phyloP scores from a whole-genome alignment of 192 early-diverging fungal genomes.

The Coemansia sp. region DNA sequence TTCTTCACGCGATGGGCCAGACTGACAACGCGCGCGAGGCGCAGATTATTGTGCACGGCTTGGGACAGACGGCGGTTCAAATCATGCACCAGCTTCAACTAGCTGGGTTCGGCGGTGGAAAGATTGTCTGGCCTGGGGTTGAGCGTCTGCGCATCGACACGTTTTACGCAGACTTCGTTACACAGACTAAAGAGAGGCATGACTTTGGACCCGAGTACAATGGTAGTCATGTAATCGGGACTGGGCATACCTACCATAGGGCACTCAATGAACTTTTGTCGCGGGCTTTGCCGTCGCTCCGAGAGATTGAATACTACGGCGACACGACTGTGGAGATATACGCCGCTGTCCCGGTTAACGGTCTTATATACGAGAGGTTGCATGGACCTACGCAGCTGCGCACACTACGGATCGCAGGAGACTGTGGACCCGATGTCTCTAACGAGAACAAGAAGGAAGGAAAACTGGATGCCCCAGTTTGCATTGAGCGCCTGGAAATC shows the following conservation, averaged over 20 bases:
- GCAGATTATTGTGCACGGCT: background rate
- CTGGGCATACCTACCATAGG: no score
- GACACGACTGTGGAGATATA: background rate
- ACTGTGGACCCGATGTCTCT: no score
- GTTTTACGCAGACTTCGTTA: background rate
- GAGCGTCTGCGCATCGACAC: background rate
- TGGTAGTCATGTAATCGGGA: no score
- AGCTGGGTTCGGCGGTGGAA: background rate
- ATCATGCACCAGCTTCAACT: background rate
- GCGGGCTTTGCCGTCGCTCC: conserved; percentile 14
- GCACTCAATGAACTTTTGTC: conserved; percentile 14
- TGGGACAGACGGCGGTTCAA: background rate
- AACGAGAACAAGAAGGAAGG: no score
- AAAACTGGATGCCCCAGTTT: no score
- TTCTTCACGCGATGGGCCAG: background rate
- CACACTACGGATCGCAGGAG: no score
- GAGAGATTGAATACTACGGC: conserved; percentile 13
- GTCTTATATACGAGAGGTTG: no score
- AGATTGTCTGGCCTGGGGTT: background rate
- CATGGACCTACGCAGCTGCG: no score
- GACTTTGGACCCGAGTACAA: no score
- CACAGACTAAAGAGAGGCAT: background rate
- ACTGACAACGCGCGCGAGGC: conserved; percentile 7
- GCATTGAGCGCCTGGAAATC: no score
- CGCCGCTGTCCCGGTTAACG: no score